Conservation (phyloP, 768 basidiomycete species). For the Trametes maxima region DNA sequence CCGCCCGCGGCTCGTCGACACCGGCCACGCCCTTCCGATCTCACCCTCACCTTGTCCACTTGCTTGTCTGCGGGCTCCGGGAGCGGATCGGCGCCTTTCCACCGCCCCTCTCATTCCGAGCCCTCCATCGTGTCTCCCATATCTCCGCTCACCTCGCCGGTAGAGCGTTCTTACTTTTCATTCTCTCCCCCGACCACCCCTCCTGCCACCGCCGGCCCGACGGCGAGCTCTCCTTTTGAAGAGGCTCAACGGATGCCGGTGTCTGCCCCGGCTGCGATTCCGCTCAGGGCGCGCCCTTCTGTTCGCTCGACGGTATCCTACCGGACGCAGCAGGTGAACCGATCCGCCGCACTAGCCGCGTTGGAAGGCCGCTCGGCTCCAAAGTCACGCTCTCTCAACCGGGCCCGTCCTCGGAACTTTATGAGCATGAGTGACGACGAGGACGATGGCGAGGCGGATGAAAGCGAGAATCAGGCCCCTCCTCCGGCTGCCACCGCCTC, state of each 20-base stretch:
- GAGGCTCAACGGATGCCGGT: conserved; percentile 6
- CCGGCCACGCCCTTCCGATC: conserved; percentile 28
- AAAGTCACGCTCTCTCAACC: neutral
- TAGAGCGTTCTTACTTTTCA: conserved; percentile 26
- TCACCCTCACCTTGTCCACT: conserved; percentile 29
- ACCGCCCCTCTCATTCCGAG: conserved; percentile 30
- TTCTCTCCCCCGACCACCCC: conserved; percentile 25
- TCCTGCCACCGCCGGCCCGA: conserved; percentile 16
- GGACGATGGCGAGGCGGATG: conserved; percentile 40
- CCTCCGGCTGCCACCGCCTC: conserved; percentile 8
- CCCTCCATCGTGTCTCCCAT: conserved; percentile 27
- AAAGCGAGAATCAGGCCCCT: conserved; percentile 37
- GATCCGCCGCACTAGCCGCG: conserved; percentile 62
- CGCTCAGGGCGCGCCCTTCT: conserved; percentile 19
- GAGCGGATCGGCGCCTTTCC: conserved; percentile 11
- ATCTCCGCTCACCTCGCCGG: conserved; percentile 25
- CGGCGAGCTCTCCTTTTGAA: conserved; percentile 1
- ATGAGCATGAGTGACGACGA: conserved; percentile 74
- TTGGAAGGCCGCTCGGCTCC: conserved; percentile 54
- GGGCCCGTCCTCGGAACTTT: conserved; percentile 48
- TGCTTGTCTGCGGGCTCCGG: conserved; percentile 17
- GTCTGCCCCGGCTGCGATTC: conserved; percentile 21
- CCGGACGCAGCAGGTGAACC: conserved; percentile 47
- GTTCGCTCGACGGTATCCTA: conserved; percentile 47
- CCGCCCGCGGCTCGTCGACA: conserved; percentile 33